phyloP scores from a whole-genome alignment of 2,329 filamentous ascomycete species.

The Penicillium hordei region DNA sequence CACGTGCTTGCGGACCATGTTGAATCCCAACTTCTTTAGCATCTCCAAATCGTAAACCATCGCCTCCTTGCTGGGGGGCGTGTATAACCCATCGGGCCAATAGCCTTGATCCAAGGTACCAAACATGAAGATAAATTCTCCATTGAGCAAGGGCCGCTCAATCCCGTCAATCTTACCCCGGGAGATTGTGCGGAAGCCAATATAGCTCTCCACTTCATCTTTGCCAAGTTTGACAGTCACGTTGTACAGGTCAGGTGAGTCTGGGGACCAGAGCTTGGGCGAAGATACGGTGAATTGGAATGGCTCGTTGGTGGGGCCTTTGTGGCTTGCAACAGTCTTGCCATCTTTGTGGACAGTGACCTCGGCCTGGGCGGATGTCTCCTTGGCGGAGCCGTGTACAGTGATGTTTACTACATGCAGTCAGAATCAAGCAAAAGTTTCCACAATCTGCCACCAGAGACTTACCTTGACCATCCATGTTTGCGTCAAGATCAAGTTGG shows the following conservation, averaged over 20 bases:
- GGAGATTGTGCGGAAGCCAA: conserved; percentile 66
- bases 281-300: conserved; percentile 58
- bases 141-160: conserved; percentile 64
- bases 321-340: conserved; percentile 45
- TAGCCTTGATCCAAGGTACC: conserved; percentile 70
- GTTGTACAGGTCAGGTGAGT: conserved; percentile 64
- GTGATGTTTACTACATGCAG: conserved; percentile 55
- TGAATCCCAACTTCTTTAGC: conserved; percentile 66
- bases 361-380: conserved; percentile 34
- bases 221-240: conserved; percentile 55
- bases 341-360: conserved; percentile 43
- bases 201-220: conserved; percentile 64
- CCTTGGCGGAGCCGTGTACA: conserved; percentile 50
- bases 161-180: conserved; percentile 58
- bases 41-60: conserved; percentile 66
- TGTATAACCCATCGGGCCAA: conserved; percentile 70
- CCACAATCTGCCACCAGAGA: neutral
- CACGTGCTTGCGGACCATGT: conserved; percentile 70
- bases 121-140: conserved; percentile 67
- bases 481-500: conserved; percentile 59
- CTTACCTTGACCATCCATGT: conserved; percentile 55
- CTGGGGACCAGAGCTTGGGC: conserved; percentile 64
- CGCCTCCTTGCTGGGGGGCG: conserved; percentile 64
- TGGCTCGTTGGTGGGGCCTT: conserved; percentile 49
- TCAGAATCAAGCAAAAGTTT: neutral